Evolutionary conservation across 108 stramenopile species (phyloP), one percentile per base, ranked within the genome.

Genomic region (Cyclotella distinguenda): DNA sequence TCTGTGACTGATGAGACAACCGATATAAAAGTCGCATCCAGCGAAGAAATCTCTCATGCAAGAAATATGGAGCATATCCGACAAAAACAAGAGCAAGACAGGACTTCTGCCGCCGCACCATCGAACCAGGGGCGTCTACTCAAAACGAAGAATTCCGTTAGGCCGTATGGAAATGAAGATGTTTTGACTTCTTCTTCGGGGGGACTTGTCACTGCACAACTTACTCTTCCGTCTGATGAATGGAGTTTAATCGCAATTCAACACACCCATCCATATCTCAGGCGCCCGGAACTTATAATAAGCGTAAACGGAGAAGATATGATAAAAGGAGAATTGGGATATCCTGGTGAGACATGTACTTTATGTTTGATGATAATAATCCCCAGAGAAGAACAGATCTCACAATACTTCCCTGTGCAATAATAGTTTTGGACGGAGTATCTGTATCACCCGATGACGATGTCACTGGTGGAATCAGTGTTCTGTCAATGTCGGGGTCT

Each of bases 201-300:
- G 13, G 55, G 74, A 12, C 77, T 63, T 23, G 82, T 86, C 31
- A 75, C 63, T 35, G 82, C 84, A 28, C 77, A 78, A 10, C 49
- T 94, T n/a, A 70, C 81, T 49, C 60, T 94, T 34, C 63, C 69
- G 5, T 78, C 82, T 1, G 74, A 79, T 52, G 75, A 83, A 65
- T 94, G 93, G 93, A 59, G 70, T 45, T 62, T 94, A 52, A 60
- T 94, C 31, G 82, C 78, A 31, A 81, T 91, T 52, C 79, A 82
- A 18, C 93, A 94, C 64, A 77, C 82, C 15, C 88, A 86, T 70
- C 93, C 90, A 5, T 94, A 94, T 52, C 68, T 94, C 0, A 86
- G 90, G 42, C 81, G 89, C 21, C 88, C 93, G 6, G 74, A 87
- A 30, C 79, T 90, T 72, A 84, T 80, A 18, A 50, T 91, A 15